phyloP scores from a whole-genome alignment of 2,329 filamentous ascomycete genomes.

The Trichoderma sp. region DNA sequence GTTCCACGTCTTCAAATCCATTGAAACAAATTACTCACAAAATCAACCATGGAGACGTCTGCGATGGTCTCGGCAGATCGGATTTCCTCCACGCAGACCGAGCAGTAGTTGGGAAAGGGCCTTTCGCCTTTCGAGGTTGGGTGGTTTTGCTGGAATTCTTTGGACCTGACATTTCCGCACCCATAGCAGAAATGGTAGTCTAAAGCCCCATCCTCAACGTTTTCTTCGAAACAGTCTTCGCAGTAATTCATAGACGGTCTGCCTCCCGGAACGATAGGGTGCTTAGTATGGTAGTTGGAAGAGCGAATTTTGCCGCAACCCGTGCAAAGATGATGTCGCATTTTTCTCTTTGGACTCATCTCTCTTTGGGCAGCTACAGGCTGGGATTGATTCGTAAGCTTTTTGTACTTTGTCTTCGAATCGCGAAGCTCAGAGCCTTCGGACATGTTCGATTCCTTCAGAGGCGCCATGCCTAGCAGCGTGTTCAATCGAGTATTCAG shows the following conservation, averaged over 20 bases:
- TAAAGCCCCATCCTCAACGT: constrained; percentile 30
- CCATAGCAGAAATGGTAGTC: constrained; percentile 46
- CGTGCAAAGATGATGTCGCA: constrained; percentile 40
- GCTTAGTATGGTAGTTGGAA: constrained; percentile 38
- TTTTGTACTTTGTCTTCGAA: background rate
- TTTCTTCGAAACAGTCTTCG: constrained; percentile 37
- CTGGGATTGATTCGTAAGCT: background rate
- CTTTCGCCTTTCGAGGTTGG: constrained; percentile 31
- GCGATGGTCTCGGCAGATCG: constrained; percentile 30
- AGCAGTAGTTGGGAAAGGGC: constrained; percentile 40
- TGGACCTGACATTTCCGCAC: constrained; percentile 34
- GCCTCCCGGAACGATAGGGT: constrained; percentile 33
- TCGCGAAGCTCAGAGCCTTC: background rate
- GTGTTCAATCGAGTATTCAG: constrained; percentile 37
- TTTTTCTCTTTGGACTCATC: constrained; percentile 29
- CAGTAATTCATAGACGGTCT: constrained; percentile 40
- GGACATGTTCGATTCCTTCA: background rate
- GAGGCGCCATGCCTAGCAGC: background rate
- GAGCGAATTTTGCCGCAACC: constrained; percentile 42
- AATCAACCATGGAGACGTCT: constrained; percentile 33
- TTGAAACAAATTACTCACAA: constrained; percentile 29
- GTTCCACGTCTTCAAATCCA: background rate
- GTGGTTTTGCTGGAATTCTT: constrained; percentile 31
- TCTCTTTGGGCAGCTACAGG: constrained; percentile 18
- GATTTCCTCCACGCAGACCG: constrained; percentile 33